Percentiles rank a stretch among this genome's conserved stretches.
Evolutionary conservation across 2,329 filamentous ascomycete species (phyloP).

Genomic region (Cercospora sp.): DNA sequence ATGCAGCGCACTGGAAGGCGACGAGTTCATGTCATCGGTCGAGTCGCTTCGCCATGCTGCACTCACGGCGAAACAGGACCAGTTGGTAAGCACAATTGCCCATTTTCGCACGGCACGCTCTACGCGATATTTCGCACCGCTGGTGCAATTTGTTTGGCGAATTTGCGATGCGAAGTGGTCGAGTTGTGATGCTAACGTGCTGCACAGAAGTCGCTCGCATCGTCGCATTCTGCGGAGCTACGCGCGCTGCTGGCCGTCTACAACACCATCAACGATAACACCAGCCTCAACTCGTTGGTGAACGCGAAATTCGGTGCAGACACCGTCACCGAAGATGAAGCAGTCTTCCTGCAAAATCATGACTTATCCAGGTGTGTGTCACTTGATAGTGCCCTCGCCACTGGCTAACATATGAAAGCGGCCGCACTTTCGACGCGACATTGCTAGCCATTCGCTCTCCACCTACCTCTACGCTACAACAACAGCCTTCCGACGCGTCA

Average conservation of each 20-base stretch:
- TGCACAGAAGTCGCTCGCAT: constrained; percentile 14
- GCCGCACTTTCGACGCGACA: constrained; percentile 58
- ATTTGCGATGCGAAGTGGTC: neutral
- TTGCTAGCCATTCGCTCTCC: constrained; percentile 21
- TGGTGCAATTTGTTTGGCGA: neutral
- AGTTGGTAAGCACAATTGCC: constrained; percentile 11
- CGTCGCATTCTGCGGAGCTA: constrained; percentile 18
- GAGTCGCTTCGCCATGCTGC: constrained; percentile 35
- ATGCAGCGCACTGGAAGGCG: constrained; percentile 46
- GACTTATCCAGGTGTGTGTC: constrained; percentile 18
- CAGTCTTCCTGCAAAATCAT: constrained; percentile 18
- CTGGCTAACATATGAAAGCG: constrained; percentile 46
- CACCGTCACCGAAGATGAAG: constrained; percentile 13
- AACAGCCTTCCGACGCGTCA: constrained; percentile 32
- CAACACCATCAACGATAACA: constrained; percentile 19
- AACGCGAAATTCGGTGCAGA: constrained; percentile 12
- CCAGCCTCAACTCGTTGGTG: constrained; percentile 12
- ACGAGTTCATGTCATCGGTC: constrained; percentile 51
- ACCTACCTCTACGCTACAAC: constrained; percentile 44
- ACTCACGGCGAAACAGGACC: constrained; percentile 13
- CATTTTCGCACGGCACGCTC: constrained; percentile 6
- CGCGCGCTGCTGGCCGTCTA: constrained; percentile 18
- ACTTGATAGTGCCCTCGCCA: constrained; percentile 1
- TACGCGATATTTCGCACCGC: neutral
- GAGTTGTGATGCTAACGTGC: constrained; percentile 15